Conservation (phyloP, 495 filamentous ascomycete genomes). For the Aspergillus ostianus region DNA sequence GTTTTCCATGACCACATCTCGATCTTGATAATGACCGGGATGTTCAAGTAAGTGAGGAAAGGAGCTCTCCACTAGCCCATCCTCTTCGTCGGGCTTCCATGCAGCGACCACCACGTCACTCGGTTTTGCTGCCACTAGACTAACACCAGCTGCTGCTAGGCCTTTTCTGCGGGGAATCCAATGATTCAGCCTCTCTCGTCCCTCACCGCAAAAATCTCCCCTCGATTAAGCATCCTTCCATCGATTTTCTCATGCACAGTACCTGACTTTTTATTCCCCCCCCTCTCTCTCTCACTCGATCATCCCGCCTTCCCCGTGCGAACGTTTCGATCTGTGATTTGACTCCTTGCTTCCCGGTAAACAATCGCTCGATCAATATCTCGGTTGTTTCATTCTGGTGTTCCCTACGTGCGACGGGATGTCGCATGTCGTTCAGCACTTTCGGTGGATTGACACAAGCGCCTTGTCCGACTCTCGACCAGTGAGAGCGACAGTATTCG, state of each 20-base stretch:
- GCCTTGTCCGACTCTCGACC: constrained; percentile 22
- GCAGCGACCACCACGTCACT: constrained; percentile 23
- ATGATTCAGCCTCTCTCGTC: constrained; percentile 10
- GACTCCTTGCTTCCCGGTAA: not conserved
- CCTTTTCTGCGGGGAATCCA: constrained; percentile 17
- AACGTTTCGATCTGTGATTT: constrained; percentile 1
- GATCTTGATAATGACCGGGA: not conserved
- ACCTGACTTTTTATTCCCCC: constrained; percentile 10
- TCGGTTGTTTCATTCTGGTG: constrained; percentile 3
- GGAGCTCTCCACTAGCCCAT: constrained; percentile 3
- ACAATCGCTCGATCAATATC: not conserved
- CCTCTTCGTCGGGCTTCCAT: constrained; percentile 24
- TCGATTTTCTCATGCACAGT: constrained; percentile 19
- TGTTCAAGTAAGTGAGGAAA: not conserved
- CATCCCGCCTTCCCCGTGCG: not conserved
- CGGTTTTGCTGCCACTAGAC: not conserved
- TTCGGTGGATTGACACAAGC: constrained; percentile 26
- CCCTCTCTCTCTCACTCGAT: constrained; percentile 6
- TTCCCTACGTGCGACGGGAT: constrained; percentile 21
- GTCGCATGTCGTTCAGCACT: constrained; percentile 25
- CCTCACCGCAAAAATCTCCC: constrained; percentile 26
- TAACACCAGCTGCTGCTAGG: constrained; percentile 4
- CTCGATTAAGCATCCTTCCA: constrained; percentile 9
- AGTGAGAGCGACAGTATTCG: constrained; percentile 22
- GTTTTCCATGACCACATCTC: not conserved